Conservation (phyloP, 2,329 filamentous ascomycete genomes). For the Ophiocordyceps camponoti-floridani region DNA sequence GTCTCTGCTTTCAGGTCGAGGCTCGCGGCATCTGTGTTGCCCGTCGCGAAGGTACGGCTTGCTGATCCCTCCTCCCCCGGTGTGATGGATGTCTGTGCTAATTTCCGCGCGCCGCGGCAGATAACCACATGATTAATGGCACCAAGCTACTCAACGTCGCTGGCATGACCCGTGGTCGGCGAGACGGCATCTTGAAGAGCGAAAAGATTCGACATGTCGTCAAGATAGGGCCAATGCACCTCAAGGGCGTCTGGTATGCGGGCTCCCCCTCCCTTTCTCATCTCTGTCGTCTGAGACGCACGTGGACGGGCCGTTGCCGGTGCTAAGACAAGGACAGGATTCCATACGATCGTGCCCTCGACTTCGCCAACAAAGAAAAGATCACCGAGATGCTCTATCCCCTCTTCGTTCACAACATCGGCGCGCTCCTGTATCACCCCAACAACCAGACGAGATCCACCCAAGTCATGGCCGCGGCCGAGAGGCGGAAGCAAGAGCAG, state of each 20-base stretch:
- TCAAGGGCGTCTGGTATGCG: slow-evolving; percentile 89
- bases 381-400: slow-evolving; percentile 93
- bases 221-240: slow-evolving; percentile 97
- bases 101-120: slow-evolving; percentile 25
- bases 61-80: not conserved
- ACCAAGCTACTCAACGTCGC: slow-evolving; percentile 95
- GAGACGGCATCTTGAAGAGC: slow-evolving; percentile 93
- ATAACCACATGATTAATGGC: slow-evolving; percentile 98
- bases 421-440: slow-evolving; percentile 81
- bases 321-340: slow-evolving; percentile 46
- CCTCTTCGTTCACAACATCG: slow-evolving; percentile 94
- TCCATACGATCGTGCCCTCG: slow-evolving; percentile 88
- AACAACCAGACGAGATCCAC: slow-evolving; percentile 70
- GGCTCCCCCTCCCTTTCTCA: not conserved
- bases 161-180: slow-evolving; percentile 88
- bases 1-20: slow-evolving; percentile 93
- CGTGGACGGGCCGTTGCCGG: not conserved
- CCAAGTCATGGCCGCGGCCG: slow-evolving; percentile 72
- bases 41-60: slow-evolving; percentile 60
- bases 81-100: not conserved
- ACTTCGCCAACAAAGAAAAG: slow-evolving; percentile 99
- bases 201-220: slow-evolving; percentile 94
- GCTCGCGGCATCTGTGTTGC: slow-evolving; percentile 92
- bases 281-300: slow-evolving; percentile 5
- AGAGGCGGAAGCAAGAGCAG: slow-evolving; percentile 57